Conservation (phyloP, 139 green algal species). For the Chlamydomonas sp. region DNA sequence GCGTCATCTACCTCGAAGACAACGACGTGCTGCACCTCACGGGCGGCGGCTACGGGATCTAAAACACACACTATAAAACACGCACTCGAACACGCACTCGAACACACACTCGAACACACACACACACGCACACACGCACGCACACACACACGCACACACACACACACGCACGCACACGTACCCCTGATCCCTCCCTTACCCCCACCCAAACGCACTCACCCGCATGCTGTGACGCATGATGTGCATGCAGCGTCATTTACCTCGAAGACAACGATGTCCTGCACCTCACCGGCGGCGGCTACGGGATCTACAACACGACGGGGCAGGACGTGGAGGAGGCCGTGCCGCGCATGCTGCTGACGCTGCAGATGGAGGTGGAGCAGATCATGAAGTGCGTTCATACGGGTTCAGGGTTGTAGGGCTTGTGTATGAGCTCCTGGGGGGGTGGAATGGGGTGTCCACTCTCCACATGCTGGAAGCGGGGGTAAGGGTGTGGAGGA, state of each 20-base stretch:
- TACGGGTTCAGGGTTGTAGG: conserved; percentile 14
- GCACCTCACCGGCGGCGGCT: conserved; percentile 63
- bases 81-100: too few relatives aligned
- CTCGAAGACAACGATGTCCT: conserved; percentile 95
- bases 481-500: too few relatives aligned
- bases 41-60: conserved; percentile 62
- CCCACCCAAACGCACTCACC: too few relatives aligned
- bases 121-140: neutral
- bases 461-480: too few relatives aligned
- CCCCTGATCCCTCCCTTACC: neutral
- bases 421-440: too few relatives aligned
- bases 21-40: conserved; percentile 87
- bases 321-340: conserved; percentile 28
- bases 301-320: conserved; percentile 68
- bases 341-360: conserved; percentile 70
- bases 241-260: conserved; percentile 36
- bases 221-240: too few relatives aligned
- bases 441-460: too few relatives aligned
- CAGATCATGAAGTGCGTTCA: conserved; percentile 99
- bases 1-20: conserved; percentile 80
- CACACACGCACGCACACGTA: too few relatives aligned
- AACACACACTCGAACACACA: too few relatives aligned
- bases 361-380: conserved; percentile 89
- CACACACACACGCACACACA: neutral
- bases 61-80: conserved; percentile 52